Evolutionary conservation across 148 eudicot species (phyloP), one percentile per base, ranked within the genome.

Genomic region (Rhododendron henanense): DNA sequence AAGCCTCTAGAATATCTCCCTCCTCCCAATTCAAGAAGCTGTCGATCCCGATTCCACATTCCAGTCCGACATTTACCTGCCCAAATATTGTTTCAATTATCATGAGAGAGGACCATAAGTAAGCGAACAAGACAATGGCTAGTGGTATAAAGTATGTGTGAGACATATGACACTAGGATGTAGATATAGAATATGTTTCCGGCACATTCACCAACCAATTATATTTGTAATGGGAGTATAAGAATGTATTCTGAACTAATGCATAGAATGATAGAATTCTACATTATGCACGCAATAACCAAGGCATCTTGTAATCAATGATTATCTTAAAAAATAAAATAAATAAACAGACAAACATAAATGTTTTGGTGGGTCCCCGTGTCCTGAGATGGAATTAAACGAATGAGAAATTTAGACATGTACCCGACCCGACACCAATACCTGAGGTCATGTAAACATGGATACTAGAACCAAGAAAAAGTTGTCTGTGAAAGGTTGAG

Each of bases 61-160:
- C 99, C 18, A 95, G 92, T 82, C 99, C 99, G 59, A 90, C 92
- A 86, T 90, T 93, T 85, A 97, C 98, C 99, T 97, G 94, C 83
- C 53, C 84, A 85, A 28, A 80, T 48, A 71, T 31, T 39, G 5
- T 25, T 21, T 71, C 35, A 2, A 11, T 35, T 81, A n/a, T 75
- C 76, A 65, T 21, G 55, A 71, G 57, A n/a, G 31, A 65, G n/a
- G 48, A 74, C 39, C 14, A 65, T 59, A 25, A 41, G 1, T 37
- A 11, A 25, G 21, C 6, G 11, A 35, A 81, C 47, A 57, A 37
- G 25, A 63, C 73, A 59, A 61, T 57, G 59, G 28, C 28, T 61
- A 48, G 23, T 2, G 33, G 53, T 61, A 61, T 61, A 21, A 55
- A 55, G 28, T 41, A 41, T 41, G 44, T 41, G 6, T 11, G 13